Percentiles rank a stretch among this genome's conserved stretches.
Conservation (phyloP, 257 asterid species). For the Ilex aquifolium region DNA sequence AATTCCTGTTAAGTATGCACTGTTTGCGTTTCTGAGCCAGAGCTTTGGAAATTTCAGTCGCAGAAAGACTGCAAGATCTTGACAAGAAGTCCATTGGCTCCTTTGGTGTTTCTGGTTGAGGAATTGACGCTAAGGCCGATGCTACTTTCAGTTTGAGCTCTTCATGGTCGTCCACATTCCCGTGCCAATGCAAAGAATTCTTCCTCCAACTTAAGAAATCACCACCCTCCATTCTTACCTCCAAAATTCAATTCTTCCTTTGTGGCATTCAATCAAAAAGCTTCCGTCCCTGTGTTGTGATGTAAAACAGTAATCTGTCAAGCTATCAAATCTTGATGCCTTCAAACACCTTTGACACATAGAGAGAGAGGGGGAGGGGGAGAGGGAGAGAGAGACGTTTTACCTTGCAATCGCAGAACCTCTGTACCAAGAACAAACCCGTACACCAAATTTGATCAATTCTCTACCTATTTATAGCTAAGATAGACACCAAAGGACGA, state of each 20-base stretch:
- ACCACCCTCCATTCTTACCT: slow-evolving; percentile 26
- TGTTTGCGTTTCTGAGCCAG: slow-evolving; percentile 44
- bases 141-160: slow-evolving; percentile 18
- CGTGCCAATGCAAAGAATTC: slow-evolving; percentile 35
- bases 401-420: no score
- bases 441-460: neutral
- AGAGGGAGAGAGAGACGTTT: no score
- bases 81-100: slow-evolving; percentile 88
- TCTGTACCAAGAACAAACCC: no score
- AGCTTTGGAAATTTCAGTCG: slow-evolving; percentile 62
- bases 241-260: no score
- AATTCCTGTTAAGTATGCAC: slow-evolving; percentile 32
- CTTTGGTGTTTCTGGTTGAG: slow-evolving; percentile 75
- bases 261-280: neutral
- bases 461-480: neutral
- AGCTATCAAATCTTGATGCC: neutral
- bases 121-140: slow-evolving; percentile 36
- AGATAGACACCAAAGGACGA: slow-evolving; percentile 4
- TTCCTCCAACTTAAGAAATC: slow-evolving; percentile 30
- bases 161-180: slow-evolving; percentile 25
- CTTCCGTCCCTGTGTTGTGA: neutral
- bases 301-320: no score
- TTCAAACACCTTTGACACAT: neutral
- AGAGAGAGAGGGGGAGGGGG: no score
- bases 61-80: slow-evolving; percentile 84